Evolutionary conservation across 257 asterid genomes (phyloP).

Genomic region (Craterostigma plantagineum): DNA sequence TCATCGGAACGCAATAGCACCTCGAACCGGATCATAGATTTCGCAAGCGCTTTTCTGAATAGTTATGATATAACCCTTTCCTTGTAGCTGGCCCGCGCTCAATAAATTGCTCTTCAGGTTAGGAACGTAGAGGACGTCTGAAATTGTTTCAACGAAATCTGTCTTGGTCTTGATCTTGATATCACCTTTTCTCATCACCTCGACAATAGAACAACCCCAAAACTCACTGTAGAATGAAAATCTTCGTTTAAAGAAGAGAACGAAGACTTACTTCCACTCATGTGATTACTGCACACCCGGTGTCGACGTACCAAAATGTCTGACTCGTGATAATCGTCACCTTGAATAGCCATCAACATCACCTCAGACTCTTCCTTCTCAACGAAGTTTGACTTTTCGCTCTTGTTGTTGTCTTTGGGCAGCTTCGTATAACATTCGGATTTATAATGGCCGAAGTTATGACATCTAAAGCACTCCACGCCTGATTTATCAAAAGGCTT

Average conservation of each 20-base stretch:
- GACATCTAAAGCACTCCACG: constrained; percentile 7
- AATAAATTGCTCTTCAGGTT: constrained; percentile 4
- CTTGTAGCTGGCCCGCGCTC: constrained; percentile 2
- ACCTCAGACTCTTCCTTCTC: background rate
- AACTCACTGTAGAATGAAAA: background rate
- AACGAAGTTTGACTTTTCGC: background rate
- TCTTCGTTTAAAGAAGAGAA: background rate
- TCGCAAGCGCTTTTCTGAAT: constrained; percentile 2
- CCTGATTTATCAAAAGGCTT: constrained; percentile 1
- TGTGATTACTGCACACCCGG: constrained; percentile 6
- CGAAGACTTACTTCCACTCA: constrained; percentile 1
- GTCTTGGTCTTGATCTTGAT: constrained; percentile 1
- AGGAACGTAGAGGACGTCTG: constrained; percentile 2
- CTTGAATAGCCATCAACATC: background rate
- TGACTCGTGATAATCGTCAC: background rate
- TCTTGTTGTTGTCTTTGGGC: background rate
- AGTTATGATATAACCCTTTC: constrained; percentile 4
- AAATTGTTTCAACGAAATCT: constrained; percentile 3
- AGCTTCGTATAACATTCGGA: constrained; percentile 5
- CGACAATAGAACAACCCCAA: background rate
- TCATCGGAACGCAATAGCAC: background rate
- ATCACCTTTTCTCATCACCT: constrained; percentile 5
- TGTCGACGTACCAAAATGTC: constrained; percentile 7
- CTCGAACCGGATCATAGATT: constrained; percentile 1
- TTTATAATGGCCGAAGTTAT: constrained; percentile 6